phyloP scores from a whole-genome alignment of 352 stramenopile species.

The Pythium guiyangense region DNA sequence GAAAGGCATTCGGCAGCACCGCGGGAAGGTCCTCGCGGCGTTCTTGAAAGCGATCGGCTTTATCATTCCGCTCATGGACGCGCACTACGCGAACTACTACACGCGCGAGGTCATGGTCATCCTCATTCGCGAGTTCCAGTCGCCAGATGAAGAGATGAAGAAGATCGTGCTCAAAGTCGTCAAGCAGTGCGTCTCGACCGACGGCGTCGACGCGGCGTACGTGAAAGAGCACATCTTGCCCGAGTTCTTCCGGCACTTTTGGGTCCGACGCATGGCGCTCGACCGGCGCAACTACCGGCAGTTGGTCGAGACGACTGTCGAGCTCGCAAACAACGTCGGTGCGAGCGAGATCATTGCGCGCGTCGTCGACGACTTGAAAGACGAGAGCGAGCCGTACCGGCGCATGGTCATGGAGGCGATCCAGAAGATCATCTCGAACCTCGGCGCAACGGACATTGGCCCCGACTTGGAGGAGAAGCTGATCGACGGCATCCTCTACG shows the following conservation, averaged over 20 bases:
- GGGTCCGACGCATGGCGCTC: conserved; percentile 97
- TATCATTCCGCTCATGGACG: conserved; percentile 99
- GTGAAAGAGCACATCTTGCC: conserved; percentile 97
- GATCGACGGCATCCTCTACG: conserved; percentile 99
- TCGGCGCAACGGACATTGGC: conserved; percentile 97
- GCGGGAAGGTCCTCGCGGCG: conserved; percentile 96
- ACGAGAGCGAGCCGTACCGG: conserved; percentile 98
- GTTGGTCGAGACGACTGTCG: conserved; percentile 98
- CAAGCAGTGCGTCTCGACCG: conserved; percentile 97
- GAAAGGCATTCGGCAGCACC: conserved; percentile 97
- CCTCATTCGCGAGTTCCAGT: conserved; percentile 98
- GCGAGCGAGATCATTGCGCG: conserved; percentile 96
- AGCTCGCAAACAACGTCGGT: conserved; percentile 99
- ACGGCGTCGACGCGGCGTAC: conserved; percentile 97
- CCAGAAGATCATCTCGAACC: conserved; percentile 96
- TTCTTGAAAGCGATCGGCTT: conserved; percentile 99
- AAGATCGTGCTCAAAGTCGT: conserved; percentile 97
- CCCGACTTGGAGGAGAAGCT: conserved; percentile 97
- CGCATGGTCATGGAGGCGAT: conserved; percentile 99
- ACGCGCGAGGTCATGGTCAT: conserved; percentile 99
- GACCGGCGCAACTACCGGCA: conserved; percentile 98
- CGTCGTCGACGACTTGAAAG: conserved; percentile 99
- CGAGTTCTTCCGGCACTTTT: conserved; percentile 99
- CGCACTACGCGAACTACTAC: conserved; percentile 99
- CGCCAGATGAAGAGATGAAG: conserved; percentile 99